These are phyloP conservation scores for Verruconis gallopava DNA, from an alignment of 2,329 filamentous ascomycete genomes.

Conservation along the genomic window DNA sequence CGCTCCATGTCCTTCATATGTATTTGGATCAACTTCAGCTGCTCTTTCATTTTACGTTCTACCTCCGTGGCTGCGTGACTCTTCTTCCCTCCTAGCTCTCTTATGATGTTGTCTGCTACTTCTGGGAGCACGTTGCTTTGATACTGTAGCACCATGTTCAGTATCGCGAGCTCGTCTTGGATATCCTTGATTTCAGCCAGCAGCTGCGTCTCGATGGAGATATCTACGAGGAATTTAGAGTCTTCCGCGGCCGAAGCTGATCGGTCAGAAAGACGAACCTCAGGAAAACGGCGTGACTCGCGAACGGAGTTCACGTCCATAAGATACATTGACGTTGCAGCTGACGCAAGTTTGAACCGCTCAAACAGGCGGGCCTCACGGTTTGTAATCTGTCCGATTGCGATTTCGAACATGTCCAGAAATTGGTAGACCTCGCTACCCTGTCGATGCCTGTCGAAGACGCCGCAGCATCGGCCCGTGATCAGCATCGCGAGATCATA, in stretches of 20 bases:
- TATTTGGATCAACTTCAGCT: slow-evolving; percentile 44
- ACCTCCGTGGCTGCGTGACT: slow-evolving; percentile 32
- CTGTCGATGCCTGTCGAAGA: slow-evolving; percentile 46
- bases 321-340: slow-evolving; percentile 42
- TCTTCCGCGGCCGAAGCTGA: slow-evolving; percentile 13
- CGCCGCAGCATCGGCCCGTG: slow-evolving; percentile 44
- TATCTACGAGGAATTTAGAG: slow-evolving; percentile 39
- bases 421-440: slow-evolving; percentile 50
- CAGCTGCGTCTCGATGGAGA: slow-evolving; percentile 46
- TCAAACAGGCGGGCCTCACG: slow-evolving; percentile 45
- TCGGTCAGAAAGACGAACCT: neutral
- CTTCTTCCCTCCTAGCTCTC: slow-evolving; percentile 19
- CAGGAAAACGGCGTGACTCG: slow-evolving; percentile 10
- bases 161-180: slow-evolving; percentile 53
- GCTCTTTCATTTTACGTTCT: slow-evolving; percentile 42
- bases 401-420: slow-evolving; percentile 54
- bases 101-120: slow-evolving; percentile 31
- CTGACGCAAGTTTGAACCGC: slow-evolving; percentile 46
- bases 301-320: slow-evolving; percentile 23
- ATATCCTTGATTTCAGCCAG: slow-evolving; percentile 55
- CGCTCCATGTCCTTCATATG: slow-evolving; percentile 47
- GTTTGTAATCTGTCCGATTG: slow-evolving; percentile 36
- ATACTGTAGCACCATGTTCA: slow-evolving; percentile 39
- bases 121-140: slow-evolving; percentile 36
- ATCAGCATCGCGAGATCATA: slow-evolving; percentile 52